A percentile compares a stretch with the other conserved stretches of the same genome.
Evolutionary conservation across 768 basidiomycete species (phyloP).

Genomic region (Thelephora ganbajun): DNA sequence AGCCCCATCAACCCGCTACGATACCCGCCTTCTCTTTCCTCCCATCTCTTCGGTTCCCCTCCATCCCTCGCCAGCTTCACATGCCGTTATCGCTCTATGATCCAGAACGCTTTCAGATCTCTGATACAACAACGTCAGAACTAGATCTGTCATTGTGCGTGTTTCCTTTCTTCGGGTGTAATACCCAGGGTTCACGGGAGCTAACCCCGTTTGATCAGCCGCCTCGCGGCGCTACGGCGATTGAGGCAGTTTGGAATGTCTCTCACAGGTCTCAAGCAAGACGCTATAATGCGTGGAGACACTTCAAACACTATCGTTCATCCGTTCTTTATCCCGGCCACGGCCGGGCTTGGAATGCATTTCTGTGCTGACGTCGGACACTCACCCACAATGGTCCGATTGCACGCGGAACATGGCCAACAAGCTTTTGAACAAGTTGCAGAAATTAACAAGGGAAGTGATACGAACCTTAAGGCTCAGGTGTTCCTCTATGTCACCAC

Average conservation of each 20-base stretch:
- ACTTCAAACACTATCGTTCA: not conserved
- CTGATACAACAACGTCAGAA: not conserved
- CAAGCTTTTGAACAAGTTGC: not conserved
- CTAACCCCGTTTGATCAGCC: not conserved
- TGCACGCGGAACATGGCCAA: not conserved
- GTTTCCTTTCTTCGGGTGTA: conserved; percentile 10
- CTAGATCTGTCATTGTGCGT: not conserved
- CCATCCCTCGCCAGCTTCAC: not conserved
- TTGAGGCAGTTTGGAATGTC: not conserved
- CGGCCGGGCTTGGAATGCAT: conserved; percentile 12
- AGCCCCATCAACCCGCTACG: no score
- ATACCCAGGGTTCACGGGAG: conserved; percentile 2
- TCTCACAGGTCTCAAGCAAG: not conserved
- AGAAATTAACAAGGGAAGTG: not conserved
- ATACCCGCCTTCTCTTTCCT: not conserved
- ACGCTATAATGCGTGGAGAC: not conserved
- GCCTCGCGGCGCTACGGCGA: not conserved
- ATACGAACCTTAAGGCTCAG: not conserved
- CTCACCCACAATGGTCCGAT: no score
- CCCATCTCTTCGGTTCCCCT: not conserved
- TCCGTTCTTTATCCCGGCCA: conserved; percentile 4
- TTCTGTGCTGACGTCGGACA: conserved; percentile 1
- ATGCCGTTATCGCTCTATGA: not conserved
- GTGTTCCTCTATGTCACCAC: no score
- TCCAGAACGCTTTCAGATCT: not conserved